Evolutionary conservation across 306 rosid species (phyloP).

Genomic region (Corylus avellana): DNA sequence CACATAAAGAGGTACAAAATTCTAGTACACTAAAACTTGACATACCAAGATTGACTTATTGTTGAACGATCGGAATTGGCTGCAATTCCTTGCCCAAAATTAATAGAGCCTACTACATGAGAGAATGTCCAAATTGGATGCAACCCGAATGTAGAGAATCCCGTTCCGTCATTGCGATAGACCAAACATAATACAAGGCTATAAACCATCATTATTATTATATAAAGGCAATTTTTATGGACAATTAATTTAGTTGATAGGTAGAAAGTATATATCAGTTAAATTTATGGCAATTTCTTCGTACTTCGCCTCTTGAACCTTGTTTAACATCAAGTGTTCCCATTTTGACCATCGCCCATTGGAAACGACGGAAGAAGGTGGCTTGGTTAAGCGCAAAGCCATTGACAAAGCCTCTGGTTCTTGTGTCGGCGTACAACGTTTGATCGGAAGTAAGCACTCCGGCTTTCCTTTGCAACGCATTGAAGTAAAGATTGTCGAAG

Average conservation of each 20-base stretch:
- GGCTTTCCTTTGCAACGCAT: constrained; percentile 39
- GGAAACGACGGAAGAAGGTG: constrained; percentile 75
- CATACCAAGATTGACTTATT: not conserved
- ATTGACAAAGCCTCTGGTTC: constrained; percentile 52
- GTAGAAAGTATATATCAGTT: constrained; percentile 30
- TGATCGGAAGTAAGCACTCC: constrained; percentile 75
- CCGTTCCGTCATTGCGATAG: too few species aligned
- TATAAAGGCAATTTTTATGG: too few species aligned
- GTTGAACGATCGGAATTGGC: too few species aligned
- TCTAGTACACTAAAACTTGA: too few species aligned
- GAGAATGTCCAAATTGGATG: too few species aligned
- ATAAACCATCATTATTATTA: not conserved
- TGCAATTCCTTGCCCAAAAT: too few species aligned
- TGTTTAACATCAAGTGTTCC: constrained; percentile 62
- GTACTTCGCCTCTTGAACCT: constrained; percentile 57
- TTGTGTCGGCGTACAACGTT: constrained; percentile 46
- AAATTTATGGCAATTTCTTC: constrained; percentile 54
- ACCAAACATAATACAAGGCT: too few species aligned
- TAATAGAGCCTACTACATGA: too few species aligned
- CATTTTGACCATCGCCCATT: constrained; percentile 77
- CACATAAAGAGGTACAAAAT: too few species aligned
- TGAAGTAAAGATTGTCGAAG: constrained; percentile 66
- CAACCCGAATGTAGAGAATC: too few species aligned
- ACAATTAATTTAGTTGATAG: too few species aligned
- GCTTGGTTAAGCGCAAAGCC: constrained; percentile 66